Base-by-base conservation (phyloP, 169 alveolate species). In the Cyclospora cayetanensis region DNA sequence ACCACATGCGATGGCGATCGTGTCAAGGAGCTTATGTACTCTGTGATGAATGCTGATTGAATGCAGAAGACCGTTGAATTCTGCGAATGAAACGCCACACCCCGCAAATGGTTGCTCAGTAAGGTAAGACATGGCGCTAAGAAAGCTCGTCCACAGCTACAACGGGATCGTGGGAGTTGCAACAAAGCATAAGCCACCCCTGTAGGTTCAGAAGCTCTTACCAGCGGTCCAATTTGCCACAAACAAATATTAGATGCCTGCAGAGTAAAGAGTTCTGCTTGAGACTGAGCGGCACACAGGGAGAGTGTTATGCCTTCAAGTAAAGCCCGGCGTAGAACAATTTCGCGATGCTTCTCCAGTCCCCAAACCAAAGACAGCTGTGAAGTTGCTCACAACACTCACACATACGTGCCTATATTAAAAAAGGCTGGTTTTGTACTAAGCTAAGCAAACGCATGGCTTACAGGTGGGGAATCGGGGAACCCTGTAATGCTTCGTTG, bases 231-330 rank as follows among this genome's bases (percentile, higher is more conserved):
- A 35, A 74, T 29, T 4, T 74, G 55, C 86, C 86, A 74, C 60
- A 43, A 1, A 5, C 65, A 50, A 12, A 74, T n/a, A 35, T 74
- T 37, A 15, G 35, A 39, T 41, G 86, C 65, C 39, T 42, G 34
- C 25, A 74, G 55, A 37, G 22, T 42, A 15, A 74, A 29, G 2
- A 74, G 86, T 5, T 25, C 41, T 22, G 41, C 86, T 12, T 74
- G 34, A 1, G 86, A 42, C 12, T 74, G 86, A 0, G 86, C 86
- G n/a, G 34, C 86, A 35, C 86, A 74, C 29, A 74, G 9, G 27
- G 86, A 74, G 7, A 74, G 22, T 37, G 86, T 74, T n/a, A 74
- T 5, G 18, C 86, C 86, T n/a, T 42, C 86, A 29, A 74, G 86
- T 7, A 46, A 46, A 46, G 60, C 60, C 15, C 60, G 7, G 60